Evolutionary conservation across 2,329 filamentous ascomycete species (phyloP), one percentile per base, ranked within the genome.

Genomic region (Colletotrichum shisoi): DNA sequence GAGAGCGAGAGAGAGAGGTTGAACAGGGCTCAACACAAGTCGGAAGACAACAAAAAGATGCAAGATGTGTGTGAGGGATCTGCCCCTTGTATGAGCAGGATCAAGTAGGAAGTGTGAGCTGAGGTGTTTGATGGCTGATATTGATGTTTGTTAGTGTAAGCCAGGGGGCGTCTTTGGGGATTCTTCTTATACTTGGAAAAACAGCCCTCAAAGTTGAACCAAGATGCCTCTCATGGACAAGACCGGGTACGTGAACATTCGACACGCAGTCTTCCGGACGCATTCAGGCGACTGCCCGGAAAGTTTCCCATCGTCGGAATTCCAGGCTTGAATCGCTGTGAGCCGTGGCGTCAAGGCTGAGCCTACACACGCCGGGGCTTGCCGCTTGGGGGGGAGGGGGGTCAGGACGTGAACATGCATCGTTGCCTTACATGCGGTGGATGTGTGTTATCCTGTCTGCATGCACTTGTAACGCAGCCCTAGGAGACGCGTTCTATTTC

Each of bases 141-240:
- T 17, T 46, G 44, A 21, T 45, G 13, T 27, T 37, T 46, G 34
- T 2, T 15, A 12, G 31, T 39, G 54, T 17, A 39, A 17, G 21
- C 2, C 15, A 31, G 27, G 6, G 37, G 42, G 13, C 17, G 24
- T 31, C 53, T 56, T 27, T 44, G 17, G n/a, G 52, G 52, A 67
- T 48, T 67, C 54, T 59, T 68, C 65, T 68, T 68, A 68, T 68
- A 68, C 61, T 51, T 31, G 34, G 4, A 1, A 27, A 17, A 24
- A 5, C 49, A 42, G 19, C 34, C n/a, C 21, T 15, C 4, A 6
- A 8, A 21, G 13, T 27, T 27, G n/a, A 13, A 9, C 15, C n/a
- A 5, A 21, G 9, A 4, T 31, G 27, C 27, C 5, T 12, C 42
- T 11, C 13, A 9, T 19, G 39, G 2, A 15, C 21, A 24, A 37